Percentiles rank a stretch among this genome's conserved stretches.
Conservation (phyloP, 192 early-diverging fungal genomes). For the Backusella psychrophila region DNA sequence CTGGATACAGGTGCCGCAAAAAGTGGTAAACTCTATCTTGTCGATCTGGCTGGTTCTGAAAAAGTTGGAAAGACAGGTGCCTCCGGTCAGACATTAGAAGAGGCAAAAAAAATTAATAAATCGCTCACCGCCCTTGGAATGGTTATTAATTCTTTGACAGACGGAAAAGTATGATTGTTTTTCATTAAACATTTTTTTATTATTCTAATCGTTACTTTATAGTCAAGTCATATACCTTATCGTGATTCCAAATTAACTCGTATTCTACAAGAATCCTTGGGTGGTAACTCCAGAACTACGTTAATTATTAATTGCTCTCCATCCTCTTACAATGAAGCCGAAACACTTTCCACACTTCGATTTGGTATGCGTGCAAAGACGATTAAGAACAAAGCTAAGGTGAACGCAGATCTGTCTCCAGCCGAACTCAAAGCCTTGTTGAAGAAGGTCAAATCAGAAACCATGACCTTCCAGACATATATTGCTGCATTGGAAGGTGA, state of each 20-base stretch:
- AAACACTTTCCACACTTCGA: constrained; percentile 90
- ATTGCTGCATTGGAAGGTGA: constrained; percentile 86
- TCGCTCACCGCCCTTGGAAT: constrained; percentile 96
- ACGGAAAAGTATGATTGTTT: constrained; percentile 77
- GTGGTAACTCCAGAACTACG: constrained; percentile 99
- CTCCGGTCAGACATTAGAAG: constrained; percentile 94
- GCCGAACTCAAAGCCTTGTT: constrained; percentile 94
- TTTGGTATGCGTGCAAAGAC: constrained; percentile 99
- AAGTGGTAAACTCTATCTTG: constrained; percentile 90
- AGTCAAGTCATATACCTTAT: constrained; percentile 97
- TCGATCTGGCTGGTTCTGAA: constrained; percentile 99
- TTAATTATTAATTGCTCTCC: constrained; percentile 99
- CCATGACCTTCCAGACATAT: constrained; percentile 81
- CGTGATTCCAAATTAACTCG: constrained; percentile 98
- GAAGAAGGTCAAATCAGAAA: constrained; percentile 85
- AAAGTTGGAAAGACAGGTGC: constrained; percentile 99
- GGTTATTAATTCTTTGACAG: constrained; percentile 98
- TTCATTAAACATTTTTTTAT: neutral
- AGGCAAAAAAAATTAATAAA: constrained; percentile 99
- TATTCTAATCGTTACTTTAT: neutral
- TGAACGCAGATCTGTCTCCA: constrained; percentile 94
- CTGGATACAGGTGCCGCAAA: constrained; percentile 83
- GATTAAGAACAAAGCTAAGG: constrained; percentile 99
- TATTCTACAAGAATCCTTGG: constrained; percentile 98
- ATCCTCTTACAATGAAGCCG: constrained; percentile 96